Evolutionary conservation across 1,139 yeast species (phyloP).

Genomic region (Nematodospora anomalae): DNA sequence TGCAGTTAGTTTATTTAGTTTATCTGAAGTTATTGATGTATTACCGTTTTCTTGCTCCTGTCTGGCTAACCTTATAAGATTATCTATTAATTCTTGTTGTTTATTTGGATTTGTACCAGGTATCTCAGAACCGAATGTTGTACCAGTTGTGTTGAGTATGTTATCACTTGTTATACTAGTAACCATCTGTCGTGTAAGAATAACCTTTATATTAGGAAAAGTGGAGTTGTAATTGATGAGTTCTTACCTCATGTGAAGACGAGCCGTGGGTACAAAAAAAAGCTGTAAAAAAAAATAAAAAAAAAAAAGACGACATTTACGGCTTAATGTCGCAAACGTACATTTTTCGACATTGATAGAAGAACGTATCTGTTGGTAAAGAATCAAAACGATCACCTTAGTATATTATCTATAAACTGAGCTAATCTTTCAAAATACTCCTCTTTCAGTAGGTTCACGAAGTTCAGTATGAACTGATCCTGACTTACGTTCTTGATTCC

Average conservation of each 20-base stretch:
- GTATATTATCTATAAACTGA: slow-evolving; percentile 3
- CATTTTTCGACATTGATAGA: no score
- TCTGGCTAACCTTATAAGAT: slow-evolving; percentile 30
- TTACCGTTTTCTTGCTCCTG: slow-evolving; percentile 37
- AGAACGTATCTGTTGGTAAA: no score
- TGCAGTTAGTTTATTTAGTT: slow-evolving; percentile 27
- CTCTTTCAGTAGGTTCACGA: neutral
- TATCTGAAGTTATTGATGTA: slow-evolving; percentile 33
- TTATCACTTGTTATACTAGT: slow-evolving; percentile 9
- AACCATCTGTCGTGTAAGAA: slow-evolving; percentile 4
- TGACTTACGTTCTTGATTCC: neutral
- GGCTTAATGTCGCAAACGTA: no score
- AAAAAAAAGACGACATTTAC: no score
- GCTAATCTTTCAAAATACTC: slow-evolving; percentile 3
- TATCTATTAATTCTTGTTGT: slow-evolving; percentile 28
- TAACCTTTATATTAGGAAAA: slow-evolving; percentile 3
- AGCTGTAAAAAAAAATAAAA: no score
- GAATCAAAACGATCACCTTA: neutral
- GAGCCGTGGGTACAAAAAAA: neutral
- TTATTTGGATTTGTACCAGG: neutral
- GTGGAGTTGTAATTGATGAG: slow-evolving; percentile 4
- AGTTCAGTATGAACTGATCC: neutral
- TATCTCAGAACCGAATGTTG: neutral
- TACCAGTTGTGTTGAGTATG: slow-evolving; percentile 2
- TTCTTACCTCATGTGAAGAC: neutral